These are phyloP conservation scores for Fomitopsis schrenkii DNA, from an alignment of 1,284 basidiomycete species.

Conservation along the genomic window DNA sequence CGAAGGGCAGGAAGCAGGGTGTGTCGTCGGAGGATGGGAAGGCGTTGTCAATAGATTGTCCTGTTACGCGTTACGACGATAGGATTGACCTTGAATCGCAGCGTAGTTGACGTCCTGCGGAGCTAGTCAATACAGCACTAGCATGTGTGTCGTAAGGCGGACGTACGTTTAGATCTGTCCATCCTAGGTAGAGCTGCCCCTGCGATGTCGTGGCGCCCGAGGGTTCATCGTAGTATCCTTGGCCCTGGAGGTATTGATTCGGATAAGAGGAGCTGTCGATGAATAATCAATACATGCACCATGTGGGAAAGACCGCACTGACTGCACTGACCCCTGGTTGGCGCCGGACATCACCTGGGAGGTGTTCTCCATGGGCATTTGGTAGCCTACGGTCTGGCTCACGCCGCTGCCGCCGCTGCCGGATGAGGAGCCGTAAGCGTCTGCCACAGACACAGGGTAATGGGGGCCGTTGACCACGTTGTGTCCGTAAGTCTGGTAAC, in stretches of 20 bases:
- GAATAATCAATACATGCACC: neutral
- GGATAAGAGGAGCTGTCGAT: constrained; percentile 2
- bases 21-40: neutral
- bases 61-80: neutral
- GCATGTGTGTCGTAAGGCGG: neutral
- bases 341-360: constrained; percentile 2
- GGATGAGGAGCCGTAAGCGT: constrained; percentile 7
- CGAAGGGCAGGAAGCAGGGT: neutral
- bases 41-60: neutral
- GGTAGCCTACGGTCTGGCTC: neutral
- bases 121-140: neutral
- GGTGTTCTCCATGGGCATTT: neutral
- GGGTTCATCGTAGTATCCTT: neutral
- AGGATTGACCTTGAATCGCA: constrained; percentile 1
- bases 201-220: neutral
- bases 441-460: neutral
- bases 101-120: constrained; percentile 1
- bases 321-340: constrained; percentile 3
- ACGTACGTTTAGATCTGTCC: constrained; percentile 5
- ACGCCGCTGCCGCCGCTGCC: neutral
- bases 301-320: neutral
- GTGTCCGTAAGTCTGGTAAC: constrained; percentile 5
- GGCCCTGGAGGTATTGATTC: constrained; percentile 4
- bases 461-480: neutral
- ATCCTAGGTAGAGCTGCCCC: neutral